Base-by-base conservation (phyloP, 116 monocot genomes). In the Papilionanthe hybrid region DNA sequence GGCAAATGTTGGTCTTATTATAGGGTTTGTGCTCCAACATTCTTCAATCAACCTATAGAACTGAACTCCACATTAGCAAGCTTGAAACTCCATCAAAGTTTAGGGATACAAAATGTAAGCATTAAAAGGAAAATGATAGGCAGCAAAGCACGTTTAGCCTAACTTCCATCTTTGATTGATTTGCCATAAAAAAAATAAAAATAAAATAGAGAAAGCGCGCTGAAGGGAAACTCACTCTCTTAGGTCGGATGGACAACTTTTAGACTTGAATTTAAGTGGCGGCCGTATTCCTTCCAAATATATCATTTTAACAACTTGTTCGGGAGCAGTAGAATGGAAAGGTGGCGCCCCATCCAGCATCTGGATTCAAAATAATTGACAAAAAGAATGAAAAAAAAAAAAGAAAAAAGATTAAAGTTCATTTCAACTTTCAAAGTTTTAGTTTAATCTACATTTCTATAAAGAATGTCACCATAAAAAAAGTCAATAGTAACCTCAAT, bases 331-430 rank as follows among this genome's bases (percentile, higher is more conserved):
- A 74, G 85, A 84, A 65, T 94, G 91, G 79, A 98, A 92, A 67
- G 91, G 87, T 65, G 91, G 91, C 43, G 67, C 67, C 77, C 98
- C 94, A 83, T 94, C 93, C 77, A 98, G 84, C 94, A 98, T 93
- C 98, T 98, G 83, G 83, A 81, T n/a, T 48, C 74, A 85, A 22
- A 57, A 67, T 43, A 73, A 73, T 43, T 7, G 43, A 73, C 43
- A 22, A 53, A 8, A 43, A 29, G n/a, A 75, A 22, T 50, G 5
- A 15, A 42, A 49, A 49, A 50, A 17, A 50, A 23, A 75, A 45
- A 47, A 63, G 1, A 63, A 19, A 43, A 27, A 72, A 43, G n/a
- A n/a, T n/a, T 42, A 12, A 15, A 9, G 9, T 22, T n/a, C 73
- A 73, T 73, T 73, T 18, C 19, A 42, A 43, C 8, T 73, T 53